Conservation (phyloP, 345 rosid genomes). For the Acer negundo region DNA sequence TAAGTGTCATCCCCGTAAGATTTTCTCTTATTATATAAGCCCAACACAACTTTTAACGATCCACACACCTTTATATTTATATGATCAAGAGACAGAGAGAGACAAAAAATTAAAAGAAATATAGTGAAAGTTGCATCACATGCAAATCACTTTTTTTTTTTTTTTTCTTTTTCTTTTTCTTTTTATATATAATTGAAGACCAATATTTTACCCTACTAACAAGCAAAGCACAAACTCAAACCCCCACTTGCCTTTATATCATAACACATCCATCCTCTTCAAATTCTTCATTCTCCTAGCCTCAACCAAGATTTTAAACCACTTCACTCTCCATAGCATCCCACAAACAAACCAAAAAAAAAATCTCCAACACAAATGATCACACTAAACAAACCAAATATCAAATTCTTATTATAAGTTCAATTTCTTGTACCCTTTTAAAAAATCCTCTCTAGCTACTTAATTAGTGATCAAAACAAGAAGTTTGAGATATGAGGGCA, state of each 20-base stretch:
- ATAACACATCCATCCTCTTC: slow-evolving; percentile 1
- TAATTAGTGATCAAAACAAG: background rate
- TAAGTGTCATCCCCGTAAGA: fast-evolving
- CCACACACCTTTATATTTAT: slow-evolving; percentile 39
- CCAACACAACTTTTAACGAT: slow-evolving; percentile 16
- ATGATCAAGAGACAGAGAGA: slow-evolving; percentile 3
- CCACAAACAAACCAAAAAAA: background rate
- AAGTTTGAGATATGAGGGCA: slow-evolving; percentile 45
- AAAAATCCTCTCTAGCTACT: background rate
- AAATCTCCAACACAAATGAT: slow-evolving; percentile 5
- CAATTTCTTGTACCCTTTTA: background rate
- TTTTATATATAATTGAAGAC: slow-evolving; percentile 20
- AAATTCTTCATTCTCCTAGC: background rate
- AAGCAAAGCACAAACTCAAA: slow-evolving; percentile 58
- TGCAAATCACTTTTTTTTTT: slow-evolving; percentile 54
- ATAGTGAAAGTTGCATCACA: slow-evolving; percentile 49
- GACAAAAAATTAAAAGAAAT: slow-evolving; percentile 8
- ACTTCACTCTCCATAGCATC: background rate
- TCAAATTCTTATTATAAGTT: background rate
- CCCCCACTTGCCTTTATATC: slow-evolving; percentile 26
- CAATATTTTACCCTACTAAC: slow-evolving; percentile 48
- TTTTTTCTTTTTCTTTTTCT: background rate
- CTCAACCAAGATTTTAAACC: slow-evolving; percentile 3
- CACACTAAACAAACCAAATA: background rate
- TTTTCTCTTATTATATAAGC: too few relatives aligned